Conservation (phyloP, 2,329 filamentous ascomycete species). For the Fusarium gaditjirri region DNA sequence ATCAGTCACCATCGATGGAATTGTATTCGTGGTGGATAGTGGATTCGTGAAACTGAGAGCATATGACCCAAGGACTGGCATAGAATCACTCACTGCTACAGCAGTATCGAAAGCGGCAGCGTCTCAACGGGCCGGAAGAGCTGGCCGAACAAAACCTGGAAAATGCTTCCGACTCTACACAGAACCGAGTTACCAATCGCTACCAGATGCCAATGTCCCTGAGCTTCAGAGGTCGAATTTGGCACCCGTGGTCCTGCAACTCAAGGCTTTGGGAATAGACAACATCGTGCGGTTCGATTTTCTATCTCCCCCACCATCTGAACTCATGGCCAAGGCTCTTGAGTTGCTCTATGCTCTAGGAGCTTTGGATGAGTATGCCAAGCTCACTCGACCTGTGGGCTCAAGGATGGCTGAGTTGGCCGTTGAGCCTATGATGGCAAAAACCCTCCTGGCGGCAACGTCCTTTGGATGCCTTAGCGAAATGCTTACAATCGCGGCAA, state of each 20-base stretch:
- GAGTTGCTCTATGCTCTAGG: constrained; percentile 89
- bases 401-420: constrained; percentile 92
- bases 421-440: constrained; percentile 95
- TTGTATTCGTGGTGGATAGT: constrained; percentile 89
- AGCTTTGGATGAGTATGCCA: constrained; percentile 88
- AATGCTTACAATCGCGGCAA: constrained; percentile 90
- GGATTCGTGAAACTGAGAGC: constrained; percentile 92
- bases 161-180: constrained; percentile 97
- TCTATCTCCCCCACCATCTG: constrained; percentile 83
- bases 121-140: constrained; percentile 89
- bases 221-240: constrained; percentile 95
- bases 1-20: constrained; percentile 91
- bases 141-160: constrained; percentile 86
- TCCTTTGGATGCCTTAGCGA: constrained; percentile 84
- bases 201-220: constrained; percentile 80
- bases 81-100: constrained; percentile 85
- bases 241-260: constrained; percentile 85
- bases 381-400: constrained; percentile 89
- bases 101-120: constrained; percentile 91
- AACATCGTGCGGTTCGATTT: constrained; percentile 94
- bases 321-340: constrained; percentile 85
- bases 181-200: constrained; percentile 71
- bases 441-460: constrained; percentile 80
- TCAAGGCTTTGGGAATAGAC: constrained; percentile 95
- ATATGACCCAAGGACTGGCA: constrained; percentile 85